Evolutionary conservation across 768 basidiomycete species (phyloP).

Genomic region (Trametes coccinea): DNA sequence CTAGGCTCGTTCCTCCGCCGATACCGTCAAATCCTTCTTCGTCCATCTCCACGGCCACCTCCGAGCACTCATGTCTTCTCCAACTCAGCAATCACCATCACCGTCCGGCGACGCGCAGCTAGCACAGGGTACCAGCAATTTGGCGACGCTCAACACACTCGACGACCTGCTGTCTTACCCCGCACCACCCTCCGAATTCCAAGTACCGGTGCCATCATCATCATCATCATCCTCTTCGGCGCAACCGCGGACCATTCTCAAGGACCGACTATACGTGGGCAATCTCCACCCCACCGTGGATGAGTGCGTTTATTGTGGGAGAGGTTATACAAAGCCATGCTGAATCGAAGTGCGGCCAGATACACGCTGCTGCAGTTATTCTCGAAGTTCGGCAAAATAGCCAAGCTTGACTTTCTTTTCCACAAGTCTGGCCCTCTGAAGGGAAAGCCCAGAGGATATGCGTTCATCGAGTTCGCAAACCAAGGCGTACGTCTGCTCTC

Average conservation of each 20-base stretch:
- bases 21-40: no score
- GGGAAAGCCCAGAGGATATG: constrained; percentile 94
- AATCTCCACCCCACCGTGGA: constrained; percentile 86
- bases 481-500: constrained; percentile 65
- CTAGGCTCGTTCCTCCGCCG: neutral
- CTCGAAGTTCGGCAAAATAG: constrained; percentile 88
- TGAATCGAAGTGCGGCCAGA: constrained; percentile 41
- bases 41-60: neutral
- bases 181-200: constrained; percentile 14
- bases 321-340: neutral
- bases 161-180: constrained; percentile 33
- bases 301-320: constrained; percentile 56
- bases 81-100: constrained; percentile 4
- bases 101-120: neutral
- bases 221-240: constrained; percentile 12
- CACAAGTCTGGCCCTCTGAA: constrained; percentile 88
- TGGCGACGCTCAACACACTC: constrained; percentile 1
- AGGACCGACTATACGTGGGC: constrained; percentile 86
- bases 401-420: constrained; percentile 92
- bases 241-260: constrained; percentile 39
- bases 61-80: constrained; percentile 3
- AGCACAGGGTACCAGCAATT: neutral
- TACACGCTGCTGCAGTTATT: constrained; percentile 89
- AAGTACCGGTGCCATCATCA: constrained; percentile 15
- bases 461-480: constrained; percentile 83